Evolutionary conservation across 768 basidiomycete genomes (phyloP).

Genomic region (Suillus sp.): DNA sequence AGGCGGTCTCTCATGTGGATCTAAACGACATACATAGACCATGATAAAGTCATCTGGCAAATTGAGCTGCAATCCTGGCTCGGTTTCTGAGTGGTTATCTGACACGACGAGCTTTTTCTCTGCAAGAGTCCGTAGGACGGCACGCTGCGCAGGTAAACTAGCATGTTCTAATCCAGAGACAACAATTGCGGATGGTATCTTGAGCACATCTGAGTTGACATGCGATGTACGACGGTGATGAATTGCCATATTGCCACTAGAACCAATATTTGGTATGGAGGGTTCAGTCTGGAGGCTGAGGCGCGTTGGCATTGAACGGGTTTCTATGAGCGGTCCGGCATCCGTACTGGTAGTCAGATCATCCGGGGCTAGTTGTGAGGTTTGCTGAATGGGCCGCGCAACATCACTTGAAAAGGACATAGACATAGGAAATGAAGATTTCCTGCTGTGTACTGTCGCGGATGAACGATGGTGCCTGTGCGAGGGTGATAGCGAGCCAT

Average conservation of each 20-base stretch:
- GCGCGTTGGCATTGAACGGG: conserved; percentile 12
- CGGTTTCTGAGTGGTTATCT: conserved; percentile 11
- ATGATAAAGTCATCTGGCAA: conserved; percentile 68
- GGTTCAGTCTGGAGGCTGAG: conserved; percentile 20
- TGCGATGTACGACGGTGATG: conserved; percentile 21
- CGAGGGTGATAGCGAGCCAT: conserved; percentile 14
- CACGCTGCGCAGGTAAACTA: conserved; percentile 53
- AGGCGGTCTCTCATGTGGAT: conserved; percentile 63
- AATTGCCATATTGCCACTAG: conserved; percentile 3
- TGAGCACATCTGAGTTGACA: conserved; percentile 27
- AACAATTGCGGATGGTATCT: conserved; percentile 61
- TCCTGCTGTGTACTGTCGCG: conserved; percentile 29
- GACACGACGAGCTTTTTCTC: conserved; percentile 53
- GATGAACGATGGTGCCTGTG: conserved; percentile 24
- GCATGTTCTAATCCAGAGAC: conserved; percentile 72
- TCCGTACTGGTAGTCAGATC: conserved; percentile 6
- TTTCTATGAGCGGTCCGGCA: conserved; percentile 10
- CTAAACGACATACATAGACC: conserved; percentile 70
- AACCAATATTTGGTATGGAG: conserved; percentile 19
- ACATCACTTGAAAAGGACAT: conserved; percentile 22
- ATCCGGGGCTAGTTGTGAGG: conserved; percentile 20
- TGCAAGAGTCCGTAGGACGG: conserved; percentile 53
- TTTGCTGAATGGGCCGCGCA: conserved; percentile 20
- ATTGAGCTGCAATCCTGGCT: conserved; percentile 27
- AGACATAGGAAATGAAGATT: conserved; percentile 28